Percentiles rank a stretch among this genome's conserved stretches.
Evolutionary conservation across 306 rosid genomes (phyloP).

Genomic region (Acacia melanoxylon): DNA sequence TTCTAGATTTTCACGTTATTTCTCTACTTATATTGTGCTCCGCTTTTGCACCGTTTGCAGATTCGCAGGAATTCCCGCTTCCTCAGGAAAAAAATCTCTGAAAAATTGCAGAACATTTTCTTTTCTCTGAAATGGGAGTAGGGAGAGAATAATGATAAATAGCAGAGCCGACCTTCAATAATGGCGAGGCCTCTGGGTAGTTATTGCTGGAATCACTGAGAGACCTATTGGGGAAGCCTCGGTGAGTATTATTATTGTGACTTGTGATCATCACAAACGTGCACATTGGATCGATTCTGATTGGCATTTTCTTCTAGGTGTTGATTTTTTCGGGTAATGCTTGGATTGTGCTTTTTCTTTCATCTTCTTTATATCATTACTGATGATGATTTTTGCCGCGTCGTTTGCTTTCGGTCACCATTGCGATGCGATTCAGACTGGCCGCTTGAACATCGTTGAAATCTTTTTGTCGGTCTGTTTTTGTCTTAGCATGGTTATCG

Average conservation of each 20-base stretch:
- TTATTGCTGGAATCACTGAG: conserved; percentile 46
- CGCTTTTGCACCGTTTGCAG: conserved; percentile 31
- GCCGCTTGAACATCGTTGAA: conserved; percentile 19
- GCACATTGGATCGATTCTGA: conserved; percentile 55
- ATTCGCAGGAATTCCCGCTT: conserved; percentile 56
- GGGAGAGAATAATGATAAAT: neutral
- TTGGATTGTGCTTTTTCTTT: conserved; percentile 17
- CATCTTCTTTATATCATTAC: neutral
- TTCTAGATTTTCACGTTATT: neutral
- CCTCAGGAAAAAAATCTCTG: conserved; percentile 27
- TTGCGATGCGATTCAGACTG: conserved; percentile 45
- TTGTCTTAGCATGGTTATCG: conserved; percentile 20
- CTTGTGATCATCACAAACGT: conserved; percentile 37
- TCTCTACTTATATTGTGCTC: conserved; percentile 4
- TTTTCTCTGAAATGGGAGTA: conserved; percentile 25
- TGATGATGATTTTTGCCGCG: neutral
- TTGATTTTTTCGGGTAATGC: conserved; percentile 14
- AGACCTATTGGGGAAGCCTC: conserved; percentile 41
- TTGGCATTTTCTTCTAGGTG: conserved; percentile 39
- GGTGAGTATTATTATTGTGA: conserved; percentile 43
- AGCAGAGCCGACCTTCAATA: conserved; percentile 51
- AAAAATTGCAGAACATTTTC: conserved; percentile 39
- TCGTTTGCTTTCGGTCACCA: conserved; percentile 31
- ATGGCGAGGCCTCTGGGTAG: conserved; percentile 32
- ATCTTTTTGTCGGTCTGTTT: conserved; percentile 13